Conservation (phyloP, 352 stramenopile genomes). For the Phytophthora cryptogea region DNA sequence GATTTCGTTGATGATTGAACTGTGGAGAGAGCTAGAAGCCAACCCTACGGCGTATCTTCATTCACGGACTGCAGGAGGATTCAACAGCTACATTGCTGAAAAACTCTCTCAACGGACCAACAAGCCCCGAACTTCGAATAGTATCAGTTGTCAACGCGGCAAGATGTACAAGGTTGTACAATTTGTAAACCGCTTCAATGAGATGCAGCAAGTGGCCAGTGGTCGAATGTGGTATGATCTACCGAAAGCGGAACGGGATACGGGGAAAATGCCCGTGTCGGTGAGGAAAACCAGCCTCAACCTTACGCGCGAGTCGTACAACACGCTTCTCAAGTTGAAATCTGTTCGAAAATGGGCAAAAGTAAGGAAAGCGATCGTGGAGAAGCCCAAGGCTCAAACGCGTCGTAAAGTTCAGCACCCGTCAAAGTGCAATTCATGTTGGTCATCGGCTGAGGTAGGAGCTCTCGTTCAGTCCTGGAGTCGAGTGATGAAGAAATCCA, state of each 20-base stretch:
- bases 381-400: background rate
- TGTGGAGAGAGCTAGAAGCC: slow-evolving; percentile 13
- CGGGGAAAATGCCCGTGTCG: slow-evolving; percentile 5
- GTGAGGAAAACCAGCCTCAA: slow-evolving; percentile 1
- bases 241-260: slow-evolving; percentile 6
- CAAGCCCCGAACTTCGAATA: background rate
- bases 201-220: slow-evolving; percentile 8
- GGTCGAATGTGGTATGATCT: slow-evolving; percentile 21
- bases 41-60: background rate
- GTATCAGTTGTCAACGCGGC: slow-evolving; percentile 3
- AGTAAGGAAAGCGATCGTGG: background rate
- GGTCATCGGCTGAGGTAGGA: slow-evolving; percentile 13
- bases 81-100: slow-evolving; percentile 7
- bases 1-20: slow-evolving; percentile 11
- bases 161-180: slow-evolving; percentile 20
- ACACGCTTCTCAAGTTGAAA: slow-evolving; percentile 15
- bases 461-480: slow-evolving; percentile 21
- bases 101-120: slow-evolving; percentile 3
- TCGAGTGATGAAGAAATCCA: slow-evolving; percentile 11
- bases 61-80: background rate
- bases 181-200: slow-evolving; percentile 20
- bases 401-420: too few species aligned
- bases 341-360: slow-evolving; percentile 19
- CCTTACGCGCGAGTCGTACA: slow-evolving; percentile 16
- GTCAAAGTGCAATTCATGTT: slow-evolving; percentile 14